A percentile compares a stretch with the other conserved stretches of the same genome.
Evolutionary conservation across 768 basidiomycete genomes (phyloP).

Genomic region (Hydnomerulius pinastri): DNA sequence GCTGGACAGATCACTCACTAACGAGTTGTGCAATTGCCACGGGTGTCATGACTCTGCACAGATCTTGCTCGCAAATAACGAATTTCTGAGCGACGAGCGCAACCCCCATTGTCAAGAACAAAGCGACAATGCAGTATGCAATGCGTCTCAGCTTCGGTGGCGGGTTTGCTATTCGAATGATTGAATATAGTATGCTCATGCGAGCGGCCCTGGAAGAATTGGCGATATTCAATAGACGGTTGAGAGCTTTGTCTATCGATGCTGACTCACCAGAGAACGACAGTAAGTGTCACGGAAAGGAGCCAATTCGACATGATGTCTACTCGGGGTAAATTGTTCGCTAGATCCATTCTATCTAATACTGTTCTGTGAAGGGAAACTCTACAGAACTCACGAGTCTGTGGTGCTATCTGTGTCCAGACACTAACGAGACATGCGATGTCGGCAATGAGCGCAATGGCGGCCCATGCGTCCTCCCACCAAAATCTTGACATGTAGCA

Average conservation of each 20-base stretch:
- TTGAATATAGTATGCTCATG: slow-evolving; percentile 29
- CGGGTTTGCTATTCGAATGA: slow-evolving; percentile 23
- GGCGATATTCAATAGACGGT: background rate
- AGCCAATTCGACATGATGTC: slow-evolving; percentile 15
- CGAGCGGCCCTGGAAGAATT: slow-evolving; percentile 21
- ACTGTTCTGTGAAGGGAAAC: background rate
- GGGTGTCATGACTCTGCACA: slow-evolving; percentile 1
- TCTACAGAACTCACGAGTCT: slow-evolving; percentile 12
- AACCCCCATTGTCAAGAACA: slow-evolving; percentile 17
- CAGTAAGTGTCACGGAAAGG: slow-evolving; percentile 19
- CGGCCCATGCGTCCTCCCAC: slow-evolving; percentile 32
- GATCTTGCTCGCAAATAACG: slow-evolving; percentile 2
- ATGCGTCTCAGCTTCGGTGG: slow-evolving; percentile 6
- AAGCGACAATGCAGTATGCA: slow-evolving; percentile 15
- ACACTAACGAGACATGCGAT: slow-evolving; percentile 18
- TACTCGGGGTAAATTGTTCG: fast-evolving
- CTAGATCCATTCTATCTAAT: slow-evolving; percentile 1
- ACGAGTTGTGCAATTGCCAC: slow-evolving; percentile 24
- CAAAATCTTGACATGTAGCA: slow-evolving; percentile 17
- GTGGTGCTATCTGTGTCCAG: slow-evolving; percentile 13
- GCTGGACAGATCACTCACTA: slow-evolving; percentile 16
- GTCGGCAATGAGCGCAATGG: slow-evolving; percentile 22
- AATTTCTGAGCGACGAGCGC: slow-evolving; percentile 22
- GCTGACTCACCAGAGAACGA: slow-evolving; percentile 21
- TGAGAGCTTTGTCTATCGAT: background rate